Evolutionary conservation across 2,329 filamentous ascomycete genomes (phyloP), one percentile per base, ranked within the genome.

Genomic region (Monilinia laxa): DNA sequence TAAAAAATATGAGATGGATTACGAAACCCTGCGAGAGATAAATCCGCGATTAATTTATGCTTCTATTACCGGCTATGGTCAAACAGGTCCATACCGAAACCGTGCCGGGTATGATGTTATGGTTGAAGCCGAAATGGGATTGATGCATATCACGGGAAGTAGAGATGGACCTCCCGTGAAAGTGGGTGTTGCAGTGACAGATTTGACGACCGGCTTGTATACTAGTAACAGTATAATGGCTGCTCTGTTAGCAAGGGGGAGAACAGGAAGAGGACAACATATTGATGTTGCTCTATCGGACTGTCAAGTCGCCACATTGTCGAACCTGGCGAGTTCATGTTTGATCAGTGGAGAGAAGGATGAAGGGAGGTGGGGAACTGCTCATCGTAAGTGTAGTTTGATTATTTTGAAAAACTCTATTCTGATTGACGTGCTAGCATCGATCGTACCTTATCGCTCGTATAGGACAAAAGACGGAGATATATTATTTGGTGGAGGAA

Each of bases 31-130:
- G 1, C 85, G 84, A 62, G 85, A 87, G 71, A 88, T 97, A 76
- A 98, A 98, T 75, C 93, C 94, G 0, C 81, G 83, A 7, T 83
- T 99, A 57, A 91, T 99, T 72, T 99, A 99, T 76, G 93, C 94
- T 18, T 97, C 92, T 72, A 96, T 99, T 73, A 99, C 95, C 0
- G 95, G 95, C 0, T 99, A 98, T 76, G 95, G 95, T 2, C 95
- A 99, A 77, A 97, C 91, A 1, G 95, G 95, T 0, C 95, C 95
- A 0, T 97, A 96, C 78, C 87, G 89, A 7, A 86, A 88, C 70
- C 85, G 95, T 18, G 93, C 95, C 4, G 95, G 95, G 5, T 99
- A 99, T 82, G 95, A 99, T 79, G 95, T 99, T 72, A 99, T 99
- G 94, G 94, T 99, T 14, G 95, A 99, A 81, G 95, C 95, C 68